These are phyloP conservation scores for Phyllosticta citriasiana DNA, from an alignment of 2,329 filamentous ascomycete species.

Conservation along the genomic window DNA sequence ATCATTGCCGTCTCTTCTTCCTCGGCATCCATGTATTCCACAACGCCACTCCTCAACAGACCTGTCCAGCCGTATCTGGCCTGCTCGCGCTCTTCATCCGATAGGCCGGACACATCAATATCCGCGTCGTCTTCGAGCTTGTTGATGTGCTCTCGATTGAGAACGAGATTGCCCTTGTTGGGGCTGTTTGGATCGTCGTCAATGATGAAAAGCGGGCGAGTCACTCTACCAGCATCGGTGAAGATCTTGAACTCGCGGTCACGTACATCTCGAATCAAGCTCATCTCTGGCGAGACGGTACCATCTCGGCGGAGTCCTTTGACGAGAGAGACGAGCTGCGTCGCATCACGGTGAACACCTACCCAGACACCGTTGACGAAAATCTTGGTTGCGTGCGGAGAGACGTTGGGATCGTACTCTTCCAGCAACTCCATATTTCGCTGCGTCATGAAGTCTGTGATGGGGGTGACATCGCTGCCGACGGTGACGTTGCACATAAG, in stretches of 20 bases:
- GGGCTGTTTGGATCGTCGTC: constrained; percentile 70
- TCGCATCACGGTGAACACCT: constrained; percentile 82
- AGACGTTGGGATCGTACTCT: constrained; percentile 60
- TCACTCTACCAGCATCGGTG: constrained; percentile 91
- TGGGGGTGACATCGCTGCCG: constrained; percentile 79
- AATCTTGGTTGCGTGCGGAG: constrained; percentile 90
- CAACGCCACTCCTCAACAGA: constrained; percentile 70
- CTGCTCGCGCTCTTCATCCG: constrained; percentile 46
- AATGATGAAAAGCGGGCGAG: constrained; percentile 86
- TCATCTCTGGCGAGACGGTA: constrained; percentile 84
- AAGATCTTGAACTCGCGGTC: constrained; percentile 98
- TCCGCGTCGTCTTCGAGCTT: constrained; percentile 66
- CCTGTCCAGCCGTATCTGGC: constrained; percentile 79
- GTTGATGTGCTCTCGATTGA: constrained; percentile 75
- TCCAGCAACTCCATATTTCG: constrained; percentile 94
- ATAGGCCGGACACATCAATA: constrained; percentile 47
- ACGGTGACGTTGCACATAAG: constrained; percentile 98
- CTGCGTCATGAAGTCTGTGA: constrained; percentile 92
- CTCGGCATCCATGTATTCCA: constrained; percentile 95
- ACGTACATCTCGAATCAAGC: constrained; percentile 88
- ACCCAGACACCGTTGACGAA: constrained; percentile 99
- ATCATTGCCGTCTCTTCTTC: constrained; percentile 99
- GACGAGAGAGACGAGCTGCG: constrained; percentile 71
- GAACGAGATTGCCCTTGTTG: constrained; percentile 66
- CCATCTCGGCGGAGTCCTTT: constrained; percentile 68